Evolutionary conservation across 1,284 basidiomycete genomes (phyloP).

Genomic region (Tilletia walkeri): DNA sequence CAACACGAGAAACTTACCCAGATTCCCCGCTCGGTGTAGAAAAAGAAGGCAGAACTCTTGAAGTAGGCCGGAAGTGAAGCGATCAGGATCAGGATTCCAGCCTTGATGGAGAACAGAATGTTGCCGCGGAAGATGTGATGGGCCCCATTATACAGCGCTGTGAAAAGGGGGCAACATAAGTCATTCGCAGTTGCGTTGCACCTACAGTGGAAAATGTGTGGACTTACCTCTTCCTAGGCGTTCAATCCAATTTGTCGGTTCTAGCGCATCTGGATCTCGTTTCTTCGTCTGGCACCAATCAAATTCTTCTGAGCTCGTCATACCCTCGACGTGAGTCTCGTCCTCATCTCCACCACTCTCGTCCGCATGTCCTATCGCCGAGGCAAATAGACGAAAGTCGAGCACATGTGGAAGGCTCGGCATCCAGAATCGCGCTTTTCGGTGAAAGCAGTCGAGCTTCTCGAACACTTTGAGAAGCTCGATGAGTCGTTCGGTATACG

Average conservation of each 20-base stretch:
- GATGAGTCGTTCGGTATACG: constrained; percentile 33
- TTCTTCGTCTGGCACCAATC: constrained; percentile 54
- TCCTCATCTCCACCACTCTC: constrained; percentile 64
- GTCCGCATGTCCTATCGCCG: constrained; percentile 52
- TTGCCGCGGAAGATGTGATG: constrained; percentile 49
- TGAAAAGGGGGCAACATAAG: constrained; percentile 30
- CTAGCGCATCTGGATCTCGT: constrained; percentile 73
- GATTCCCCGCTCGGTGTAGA: constrained; percentile 34
- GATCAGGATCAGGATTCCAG: constrained; percentile 66
- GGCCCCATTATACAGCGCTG: constrained; percentile 14
- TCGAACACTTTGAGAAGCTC: constrained; percentile 65
- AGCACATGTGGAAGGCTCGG: constrained; percentile 59
- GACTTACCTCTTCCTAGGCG: constrained; percentile 43
- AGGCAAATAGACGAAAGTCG: constrained; percentile 52
- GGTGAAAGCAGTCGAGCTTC: constrained; percentile 64
- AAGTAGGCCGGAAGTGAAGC: constrained; percentile 41
- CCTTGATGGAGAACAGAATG: constrained; percentile 73
- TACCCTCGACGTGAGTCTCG: constrained; percentile 66
- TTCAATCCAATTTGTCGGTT: constrained; percentile 58
- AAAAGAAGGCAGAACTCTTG: constrained; percentile 40
- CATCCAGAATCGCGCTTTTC: constrained; percentile 66
- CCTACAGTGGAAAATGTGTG: too few relatives aligned
- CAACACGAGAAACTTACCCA: constrained; percentile 28
- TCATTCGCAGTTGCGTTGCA: constrained; percentile 14
- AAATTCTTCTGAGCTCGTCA: constrained; percentile 36